Evolutionary conservation across 331 rosid genomes (phyloP).

Genomic region (Quercus tomentella): DNA sequence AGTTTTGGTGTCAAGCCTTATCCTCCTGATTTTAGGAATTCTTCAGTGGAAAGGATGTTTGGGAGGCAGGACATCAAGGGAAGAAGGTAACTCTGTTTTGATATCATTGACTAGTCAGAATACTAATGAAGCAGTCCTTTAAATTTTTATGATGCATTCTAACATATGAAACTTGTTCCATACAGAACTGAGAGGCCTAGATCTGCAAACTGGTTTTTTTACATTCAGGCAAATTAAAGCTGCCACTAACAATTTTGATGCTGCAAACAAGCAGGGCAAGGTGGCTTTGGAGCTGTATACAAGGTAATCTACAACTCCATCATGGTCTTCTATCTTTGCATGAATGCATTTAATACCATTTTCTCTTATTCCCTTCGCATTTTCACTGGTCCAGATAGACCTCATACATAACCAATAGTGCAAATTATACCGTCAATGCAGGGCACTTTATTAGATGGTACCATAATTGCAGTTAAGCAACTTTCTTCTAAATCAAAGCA

Average conservation of each 20-base stretch:
- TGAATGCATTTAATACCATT: not conserved
- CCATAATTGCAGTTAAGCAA: slow-evolving; percentile 35
- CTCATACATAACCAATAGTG: not conserved
- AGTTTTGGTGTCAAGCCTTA: not conserved
- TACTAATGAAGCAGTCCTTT: not conserved
- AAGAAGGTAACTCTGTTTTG: slow-evolving; percentile 6
- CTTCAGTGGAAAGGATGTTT: slow-evolving; percentile 35
- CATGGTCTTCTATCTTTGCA: not conserved
- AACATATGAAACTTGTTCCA: not conserved
- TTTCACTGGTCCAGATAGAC: not conserved
- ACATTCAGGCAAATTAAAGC: slow-evolving; percentile 28
- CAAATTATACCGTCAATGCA: not conserved
- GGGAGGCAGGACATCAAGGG: slow-evolving; percentile 12
- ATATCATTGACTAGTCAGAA: not conserved
- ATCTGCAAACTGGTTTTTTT: slow-evolving; percentile 23
- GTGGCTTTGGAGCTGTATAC: slow-evolving; percentile 51
- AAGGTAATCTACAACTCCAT: slow-evolving; percentile 20
- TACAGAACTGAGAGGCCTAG: slow-evolving; percentile 27
- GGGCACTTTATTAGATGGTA: slow-evolving; percentile 27
- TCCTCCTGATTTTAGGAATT: slow-evolving; percentile 19
- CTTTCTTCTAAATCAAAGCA: slow-evolving; percentile 35
- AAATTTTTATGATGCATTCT: not conserved
- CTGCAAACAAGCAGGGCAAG: slow-evolving; percentile 42
- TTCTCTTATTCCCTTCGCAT: not conserved
- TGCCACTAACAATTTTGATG: slow-evolving; percentile 41